Conservation (phyloP, 257 asterid genomes). For the Solanum arcanum region DNA sequence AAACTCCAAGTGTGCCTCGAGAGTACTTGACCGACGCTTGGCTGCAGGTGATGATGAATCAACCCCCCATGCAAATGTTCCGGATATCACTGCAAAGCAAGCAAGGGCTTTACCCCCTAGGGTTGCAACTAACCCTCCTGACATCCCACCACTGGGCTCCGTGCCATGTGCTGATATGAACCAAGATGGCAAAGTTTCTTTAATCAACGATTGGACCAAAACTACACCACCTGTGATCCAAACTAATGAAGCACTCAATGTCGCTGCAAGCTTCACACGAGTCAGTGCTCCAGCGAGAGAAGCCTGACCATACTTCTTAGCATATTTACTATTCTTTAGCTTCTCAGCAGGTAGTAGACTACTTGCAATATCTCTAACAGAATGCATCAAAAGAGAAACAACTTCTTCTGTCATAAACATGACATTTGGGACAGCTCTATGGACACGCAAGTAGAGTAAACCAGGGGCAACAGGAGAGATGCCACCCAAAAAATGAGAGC, state of each 20-base stretch:
- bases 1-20: constrained; percentile 57
- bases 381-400: constrained; percentile 58
- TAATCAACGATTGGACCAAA: constrained; percentile 52
- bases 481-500: constrained; percentile 66
- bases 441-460: constrained; percentile 71
- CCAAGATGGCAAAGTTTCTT: constrained; percentile 85
- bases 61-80: constrained; percentile 75
- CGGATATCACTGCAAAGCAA: constrained; percentile 49
- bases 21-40: constrained; percentile 35
- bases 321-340: constrained; percentile 47
- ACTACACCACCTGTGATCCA: constrained; percentile 75
- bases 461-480: constrained; percentile 91
- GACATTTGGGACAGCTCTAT: constrained; percentile 66
- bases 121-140: constrained; percentile 61
- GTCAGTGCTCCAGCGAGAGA: constrained; percentile 69
- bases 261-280: constrained; percentile 73
- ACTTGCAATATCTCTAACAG: constrained; percentile 56
- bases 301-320: constrained; percentile 60
- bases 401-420: constrained; percentile 73
- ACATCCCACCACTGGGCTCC: constrained; percentile 21
- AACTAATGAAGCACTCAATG: constrained; percentile 75
- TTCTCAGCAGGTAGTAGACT: constrained; percentile 45
- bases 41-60: constrained; percentile 49
- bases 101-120: constrained; percentile 84
- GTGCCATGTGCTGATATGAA: constrained; percentile 55